Conservation (phyloP, 306 rosid genomes). For the Pachyrhizus erosus region DNA sequence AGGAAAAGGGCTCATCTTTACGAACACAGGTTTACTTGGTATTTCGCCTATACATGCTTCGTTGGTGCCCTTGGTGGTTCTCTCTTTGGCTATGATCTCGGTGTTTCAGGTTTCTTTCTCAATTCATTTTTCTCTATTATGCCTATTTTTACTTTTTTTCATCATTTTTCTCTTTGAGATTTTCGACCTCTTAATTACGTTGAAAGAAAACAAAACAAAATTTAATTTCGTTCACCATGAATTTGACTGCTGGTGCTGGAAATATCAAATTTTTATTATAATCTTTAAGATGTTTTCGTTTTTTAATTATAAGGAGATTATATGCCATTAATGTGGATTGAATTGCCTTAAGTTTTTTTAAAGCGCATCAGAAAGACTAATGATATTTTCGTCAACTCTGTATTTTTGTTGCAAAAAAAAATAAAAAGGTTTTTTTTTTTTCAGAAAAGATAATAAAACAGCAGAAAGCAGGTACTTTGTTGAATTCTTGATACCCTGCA, state of each 20-base stretch:
- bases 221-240: neutral
- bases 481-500: conserved; percentile 10
- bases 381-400: too few relatives aligned
- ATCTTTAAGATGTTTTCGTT: too few relatives aligned
- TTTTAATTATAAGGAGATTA: too few relatives aligned
- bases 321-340: too few relatives aligned
- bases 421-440: too few relatives aligned
- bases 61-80: conserved; percentile 97
- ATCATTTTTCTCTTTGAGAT: neutral
- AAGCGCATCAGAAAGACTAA: too few relatives aligned
- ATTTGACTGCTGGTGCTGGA: neutral
- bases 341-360: too few relatives aligned
- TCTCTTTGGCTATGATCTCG: conserved; percentile 94
- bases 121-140: neutral
- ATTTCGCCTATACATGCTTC: conserved; percentile 70
- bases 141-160: neutral
- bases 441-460: too few relatives aligned
- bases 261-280: neutral
- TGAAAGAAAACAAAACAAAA: neutral
- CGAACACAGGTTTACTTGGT: conserved; percentile 66
- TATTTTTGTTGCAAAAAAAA: too few relatives aligned
- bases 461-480: too few relatives aligned
- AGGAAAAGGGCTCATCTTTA: conserved; percentile 82
- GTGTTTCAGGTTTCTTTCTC: conserved; percentile 76
- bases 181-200: neutral